A percentile compares a stretch with the other conserved stretches of the same genome.
phyloP scores from a whole-genome alignment of 805 yeast genomes.

The Kluyveromyces aestuarii region DNA sequence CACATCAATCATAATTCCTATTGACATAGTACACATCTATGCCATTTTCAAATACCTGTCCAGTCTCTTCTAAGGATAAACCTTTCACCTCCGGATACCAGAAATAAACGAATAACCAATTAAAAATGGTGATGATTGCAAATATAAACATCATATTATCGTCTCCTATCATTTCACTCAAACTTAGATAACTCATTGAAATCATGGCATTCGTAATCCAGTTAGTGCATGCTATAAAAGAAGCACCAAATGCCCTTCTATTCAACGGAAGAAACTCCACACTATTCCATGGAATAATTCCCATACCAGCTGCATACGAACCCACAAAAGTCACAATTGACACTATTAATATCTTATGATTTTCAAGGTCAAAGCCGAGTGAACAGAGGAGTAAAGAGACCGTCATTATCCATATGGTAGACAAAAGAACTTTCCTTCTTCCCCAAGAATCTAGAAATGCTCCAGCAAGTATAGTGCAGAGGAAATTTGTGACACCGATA shows the following conservation, averaged over 20 bases:
- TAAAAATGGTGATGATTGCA: conserved; percentile 25
- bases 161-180: conserved; percentile 24
- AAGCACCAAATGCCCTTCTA: conserved; percentile 34
- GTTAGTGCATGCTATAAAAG: conserved; percentile 34
- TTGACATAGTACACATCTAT: conserved; percentile 31
- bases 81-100: conserved; percentile 40
- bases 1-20: conserved; percentile 20
- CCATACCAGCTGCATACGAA: conserved; percentile 35
- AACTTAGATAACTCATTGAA: conserved; percentile 29
- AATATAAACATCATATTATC: conserved; percentile 29
- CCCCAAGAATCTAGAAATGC: conserved; percentile 44
- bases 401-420: conserved; percentile 34
- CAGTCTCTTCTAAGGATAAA: conserved; percentile 34
- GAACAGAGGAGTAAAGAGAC: conserved; percentile 28
- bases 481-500: conserved; percentile 46
- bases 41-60: conserved; percentile 33
- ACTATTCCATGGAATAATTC: conserved; percentile 37
- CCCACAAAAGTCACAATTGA: conserved; percentile 33
- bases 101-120: conserved; percentile 33
- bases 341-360: conserved; percentile 16
- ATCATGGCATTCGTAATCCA: conserved; percentile 34
- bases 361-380: conserved; percentile 19
- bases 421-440: conserved; percentile 34
- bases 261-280: conserved; percentile 37
- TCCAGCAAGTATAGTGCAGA: conserved; percentile 46